Evolutionary conservation across 2,329 filamentous ascomycete species (phyloP), one percentile per base, ranked within the genome.

Genomic region (Pyrenochaeta sp.): DNA sequence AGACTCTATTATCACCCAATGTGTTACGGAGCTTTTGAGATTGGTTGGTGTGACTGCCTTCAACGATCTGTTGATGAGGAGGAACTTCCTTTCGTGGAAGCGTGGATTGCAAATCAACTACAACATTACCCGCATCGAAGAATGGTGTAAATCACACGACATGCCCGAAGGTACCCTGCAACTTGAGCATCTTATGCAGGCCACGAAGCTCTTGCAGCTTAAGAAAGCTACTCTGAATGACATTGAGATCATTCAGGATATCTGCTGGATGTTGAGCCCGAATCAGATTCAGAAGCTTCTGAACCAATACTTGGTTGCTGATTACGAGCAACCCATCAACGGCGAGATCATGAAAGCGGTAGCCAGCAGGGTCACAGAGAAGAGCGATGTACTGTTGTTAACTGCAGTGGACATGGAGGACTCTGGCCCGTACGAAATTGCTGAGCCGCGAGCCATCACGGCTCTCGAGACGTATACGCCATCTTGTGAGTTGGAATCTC

Each of bases 281-380:
- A 97, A 96, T 75, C 94, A 99, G 74, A 99, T 99, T 53, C 94
- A 99, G 74, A 99, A 99, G 78, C 83, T 99, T 22, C 81, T 99
- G 57, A 99, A 99, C 75, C 94, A 99, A 74, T 99, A 99, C 70
- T 83, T 99, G 35, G 93, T 99, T 44, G 94, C 94, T 48, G 94
- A 99, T 74, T 99, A 99, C 72, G 94, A 99, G 75, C 94, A 97
- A 75, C 94, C 94, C 24, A 99, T 99, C 74, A 97, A 99, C 65
- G 94, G 93, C 68, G 94, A 99, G 72, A 99, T 99, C 69, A 99
- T 99, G 94, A 99, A 99, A 78, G 94, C 94, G 6, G 95, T 99
- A 39, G 94, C 95, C 6, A 96, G 91, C 26, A 84, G 92, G 39
- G 94, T 99, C 32, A 97, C 93, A 2, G 94, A 99, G 77, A 99